A percentile compares a stretch with the other conserved stretches of the same genome.
phyloP scores from a whole-genome alignment of 768 basidiomycete species.

The Termitomyces bulborhizus region DNA sequence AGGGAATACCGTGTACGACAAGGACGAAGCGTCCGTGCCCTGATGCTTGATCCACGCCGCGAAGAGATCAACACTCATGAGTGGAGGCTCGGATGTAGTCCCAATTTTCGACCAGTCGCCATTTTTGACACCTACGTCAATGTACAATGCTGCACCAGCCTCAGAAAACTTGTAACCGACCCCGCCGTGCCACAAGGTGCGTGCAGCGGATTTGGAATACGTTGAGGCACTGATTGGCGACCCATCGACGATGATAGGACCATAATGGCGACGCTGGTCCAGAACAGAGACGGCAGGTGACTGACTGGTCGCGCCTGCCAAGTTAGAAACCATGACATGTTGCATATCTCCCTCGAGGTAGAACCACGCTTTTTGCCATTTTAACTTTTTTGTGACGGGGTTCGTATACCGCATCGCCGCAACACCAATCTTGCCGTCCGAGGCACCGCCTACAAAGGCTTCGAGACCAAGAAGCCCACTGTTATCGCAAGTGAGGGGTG shows the following conservation, averaged over 20 bases:
- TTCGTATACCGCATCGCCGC: conserved; percentile 66
- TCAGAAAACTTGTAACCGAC: conserved; percentile 43
- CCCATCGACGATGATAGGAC: conserved; percentile 40
- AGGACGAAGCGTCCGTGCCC: conserved; percentile 12
- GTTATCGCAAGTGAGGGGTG: conserved; percentile 42
- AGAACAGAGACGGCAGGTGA: conserved; percentile 55
- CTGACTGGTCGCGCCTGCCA: conserved; percentile 35
- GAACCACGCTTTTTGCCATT: conserved; percentile 72
- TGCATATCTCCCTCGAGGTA: conserved; percentile 61
- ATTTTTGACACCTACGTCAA: conserved; percentile 34
- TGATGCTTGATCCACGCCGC: conserved; percentile 34
- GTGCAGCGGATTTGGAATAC: conserved; percentile 12
- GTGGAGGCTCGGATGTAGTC: conserved; percentile 53
- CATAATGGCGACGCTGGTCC: conserved; percentile 52
- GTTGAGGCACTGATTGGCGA: not conserved
- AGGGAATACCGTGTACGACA: conserved; percentile 38
- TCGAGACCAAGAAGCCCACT: conserved; percentile 41
- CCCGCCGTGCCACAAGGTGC: conserved; percentile 56
- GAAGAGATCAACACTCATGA: conserved; percentile 45
- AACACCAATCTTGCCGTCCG: conserved; percentile 50
- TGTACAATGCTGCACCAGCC: conserved; percentile 33
- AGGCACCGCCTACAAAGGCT: conserved; percentile 61
- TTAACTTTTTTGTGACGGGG: conserved; percentile 45
- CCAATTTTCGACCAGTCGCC: conserved; percentile 63
- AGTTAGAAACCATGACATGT: conserved; percentile 51